Base-by-base conservation (phyloP, 306 rosid species). In the Fragaria iinumae region DNA sequence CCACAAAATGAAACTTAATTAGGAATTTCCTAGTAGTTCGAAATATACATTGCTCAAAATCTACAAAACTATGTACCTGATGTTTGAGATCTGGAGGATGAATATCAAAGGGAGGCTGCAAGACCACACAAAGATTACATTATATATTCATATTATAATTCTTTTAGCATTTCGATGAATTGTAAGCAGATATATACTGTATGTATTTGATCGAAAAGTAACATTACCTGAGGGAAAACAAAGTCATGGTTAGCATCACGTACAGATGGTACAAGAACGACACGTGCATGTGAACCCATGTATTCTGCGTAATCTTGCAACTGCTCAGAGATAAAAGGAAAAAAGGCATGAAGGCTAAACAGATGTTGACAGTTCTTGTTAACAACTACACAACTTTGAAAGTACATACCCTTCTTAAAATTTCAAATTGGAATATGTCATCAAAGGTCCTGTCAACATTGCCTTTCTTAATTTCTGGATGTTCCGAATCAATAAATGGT, bases 401-500 rank as follows among this genome's bases (percentile, higher is more conserved):
- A 69, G 56, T 7, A 59, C 44, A 76, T 90, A 95, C 98, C 97
- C 88, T 90, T 84, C 81, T 87, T 72, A 90, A 71, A 76, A 95
- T 86, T 79, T 92, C 96, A 25, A 75, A 32, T 11, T 73, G 86
- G 78, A 95, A 95, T 75, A 95, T 84, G 74, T 92, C 97, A 80
- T 92, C 92, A 82, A 88, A 95, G 83, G 81, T 89, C 88, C 72
- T 89, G 76, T 89, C 88, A 1, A 71, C 76, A 2, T 88, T 92
- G 83, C 97, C 97, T 74, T 79, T 95, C 89, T 90, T 93, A 81
- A 92, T 75, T 69, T 92, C 96, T 18, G 93, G 90, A 86, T 90
- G 97, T 75, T 92, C 99, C 29, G 97, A 80, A 83, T 95, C 99
- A 70, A 92, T 59, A 88, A 90, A 95, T 64, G 99, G 99, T 64